phyloP scores from a whole-genome alignment of 768 basidiomycete species.

The Mycena leptocephala region DNA sequence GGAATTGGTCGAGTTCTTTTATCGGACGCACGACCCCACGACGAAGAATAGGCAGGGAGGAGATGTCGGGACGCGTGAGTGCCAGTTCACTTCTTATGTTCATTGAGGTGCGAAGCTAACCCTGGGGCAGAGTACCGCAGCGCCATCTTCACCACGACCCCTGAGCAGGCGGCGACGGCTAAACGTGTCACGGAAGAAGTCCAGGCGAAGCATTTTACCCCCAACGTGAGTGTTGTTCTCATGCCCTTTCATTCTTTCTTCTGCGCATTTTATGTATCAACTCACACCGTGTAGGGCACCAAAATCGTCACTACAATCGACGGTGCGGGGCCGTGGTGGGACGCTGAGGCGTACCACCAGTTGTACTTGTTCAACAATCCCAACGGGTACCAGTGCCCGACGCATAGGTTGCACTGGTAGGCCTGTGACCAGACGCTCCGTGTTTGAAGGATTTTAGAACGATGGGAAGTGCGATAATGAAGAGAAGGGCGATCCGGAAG shows the following conservation, averaged over 20 bases:
- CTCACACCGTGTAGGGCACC: constrained; percentile 50
- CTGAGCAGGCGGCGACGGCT: constrained; percentile 74
- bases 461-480: too few relatives aligned
- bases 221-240: constrained; percentile 49
- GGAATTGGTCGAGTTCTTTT: constrained; percentile 86
- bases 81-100: neutral
- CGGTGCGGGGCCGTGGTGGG: constrained; percentile 72
- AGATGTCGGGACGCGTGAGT: constrained; percentile 75
- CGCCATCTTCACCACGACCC: constrained; percentile 76
- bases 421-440: too few relatives aligned
- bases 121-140: constrained; percentile 76
- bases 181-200: constrained; percentile 77
- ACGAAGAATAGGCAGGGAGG: constrained; percentile 73
- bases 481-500: too few relatives aligned
- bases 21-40: constrained; percentile 83
- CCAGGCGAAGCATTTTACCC: constrained; percentile 76
- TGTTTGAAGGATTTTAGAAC: too few relatives aligned
- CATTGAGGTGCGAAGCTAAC: neutral
- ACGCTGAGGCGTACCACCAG: constrained; percentile 78
- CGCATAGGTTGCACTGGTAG: constrained; percentile 79
- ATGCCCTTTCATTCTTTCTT: neutral
- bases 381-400: constrained; percentile 82
- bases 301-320: constrained; percentile 77
- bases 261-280: neutral
- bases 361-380: constrained; percentile 79